These are phyloP conservation scores for Carex littledalei DNA, from an alignment of 176 grass and related monocot genomes.

Conservation along the genomic window DNA sequence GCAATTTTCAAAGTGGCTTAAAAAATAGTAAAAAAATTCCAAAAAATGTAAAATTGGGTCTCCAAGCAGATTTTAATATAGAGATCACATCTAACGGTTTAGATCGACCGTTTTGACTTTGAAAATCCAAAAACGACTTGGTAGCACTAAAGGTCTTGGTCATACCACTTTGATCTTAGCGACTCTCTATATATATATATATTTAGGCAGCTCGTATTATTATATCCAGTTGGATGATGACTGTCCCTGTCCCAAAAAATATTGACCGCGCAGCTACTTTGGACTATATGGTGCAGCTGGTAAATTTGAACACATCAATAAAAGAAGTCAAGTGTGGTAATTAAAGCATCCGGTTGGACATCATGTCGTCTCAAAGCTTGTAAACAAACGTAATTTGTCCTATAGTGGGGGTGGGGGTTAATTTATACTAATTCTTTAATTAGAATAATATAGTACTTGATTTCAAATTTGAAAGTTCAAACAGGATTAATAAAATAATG, in stretches of 20 bases:
- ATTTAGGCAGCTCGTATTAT: neutral
- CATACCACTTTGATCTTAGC: too few relatives aligned
- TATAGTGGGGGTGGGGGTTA: too few relatives aligned
- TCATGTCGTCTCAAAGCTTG: slow-evolving; percentile 20
- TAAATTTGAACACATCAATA: slow-evolving; percentile 10
- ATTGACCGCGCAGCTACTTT: slow-evolving; percentile 16
- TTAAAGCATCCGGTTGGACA: neutral
- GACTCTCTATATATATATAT: too few relatives aligned
- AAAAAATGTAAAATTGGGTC: too few relatives aligned
- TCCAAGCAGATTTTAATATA: too few relatives aligned
- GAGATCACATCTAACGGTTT: too few relatives aligned
- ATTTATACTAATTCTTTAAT: too few relatives aligned
- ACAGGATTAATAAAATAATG: neutral
- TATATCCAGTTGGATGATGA: neutral
- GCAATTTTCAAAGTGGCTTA: too few relatives aligned
- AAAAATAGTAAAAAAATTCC: too few relatives aligned
- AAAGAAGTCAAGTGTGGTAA: neutral
- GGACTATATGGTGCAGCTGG: neutral
- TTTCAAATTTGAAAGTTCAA: slow-evolving; percentile 12
- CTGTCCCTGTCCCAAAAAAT: slow-evolving; percentile 9
- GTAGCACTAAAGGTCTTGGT: too few relatives aligned
- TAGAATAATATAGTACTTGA: neutral
- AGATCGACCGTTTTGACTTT: too few relatives aligned
- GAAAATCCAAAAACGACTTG: too few relatives aligned
- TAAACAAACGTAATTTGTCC: neutral